phyloP scores from a whole-genome alignment of 805 yeast genomes.

The Candida piceae region DNA sequence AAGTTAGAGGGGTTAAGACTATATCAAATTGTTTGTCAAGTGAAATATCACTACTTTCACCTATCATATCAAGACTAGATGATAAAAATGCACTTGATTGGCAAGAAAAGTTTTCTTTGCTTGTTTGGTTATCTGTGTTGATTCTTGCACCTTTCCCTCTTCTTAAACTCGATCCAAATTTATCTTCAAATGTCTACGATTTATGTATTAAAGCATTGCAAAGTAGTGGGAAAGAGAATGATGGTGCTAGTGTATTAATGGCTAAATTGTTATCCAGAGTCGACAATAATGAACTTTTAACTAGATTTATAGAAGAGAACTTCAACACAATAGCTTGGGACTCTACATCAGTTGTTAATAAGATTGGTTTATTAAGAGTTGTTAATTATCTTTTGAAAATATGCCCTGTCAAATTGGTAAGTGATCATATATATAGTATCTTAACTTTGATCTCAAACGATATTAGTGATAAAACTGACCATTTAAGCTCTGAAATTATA shows the following conservation, averaged over 20 bases:
- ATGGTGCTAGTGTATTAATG: conserved; percentile 46
- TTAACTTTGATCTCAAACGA: conserved; percentile 16
- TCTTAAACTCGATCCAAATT: conserved; percentile 28
- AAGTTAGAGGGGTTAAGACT: conserved; percentile 61
- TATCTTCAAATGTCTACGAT: conserved; percentile 33
- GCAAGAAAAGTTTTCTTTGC: conserved; percentile 44
- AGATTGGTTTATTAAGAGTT: conserved; percentile 17
- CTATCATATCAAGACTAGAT: conserved; percentile 26
- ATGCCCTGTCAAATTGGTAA: conserved; percentile 3
- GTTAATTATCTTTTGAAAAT: conserved; percentile 23
- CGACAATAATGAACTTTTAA: conserved; percentile 31
- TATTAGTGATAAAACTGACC: conserved; percentile 3
- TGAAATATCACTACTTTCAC: conserved; percentile 46
- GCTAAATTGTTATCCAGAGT: conserved; percentile 50
- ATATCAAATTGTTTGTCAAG: conserved; percentile 56
- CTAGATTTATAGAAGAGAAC: conserved; percentile 20
- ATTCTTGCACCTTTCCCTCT: conserved; percentile 73
- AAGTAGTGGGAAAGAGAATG: conserved; percentile 53
- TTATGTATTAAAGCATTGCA: conserved; percentile 31
- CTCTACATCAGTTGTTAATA: conserved; percentile 6
- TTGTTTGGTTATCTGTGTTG: conserved; percentile 70
- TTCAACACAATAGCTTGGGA: conserved; percentile 19
- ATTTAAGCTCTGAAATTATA: conserved; percentile 7
- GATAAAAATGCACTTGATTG: conserved; percentile 27
- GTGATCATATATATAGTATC: conserved; percentile 7